A percentile compares a stretch with the other conserved stretches of the same genome.
Evolutionary conservation across 2,329 filamentous ascomycete species (phyloP).

Genomic region (Talaromyces piceae): DNA sequence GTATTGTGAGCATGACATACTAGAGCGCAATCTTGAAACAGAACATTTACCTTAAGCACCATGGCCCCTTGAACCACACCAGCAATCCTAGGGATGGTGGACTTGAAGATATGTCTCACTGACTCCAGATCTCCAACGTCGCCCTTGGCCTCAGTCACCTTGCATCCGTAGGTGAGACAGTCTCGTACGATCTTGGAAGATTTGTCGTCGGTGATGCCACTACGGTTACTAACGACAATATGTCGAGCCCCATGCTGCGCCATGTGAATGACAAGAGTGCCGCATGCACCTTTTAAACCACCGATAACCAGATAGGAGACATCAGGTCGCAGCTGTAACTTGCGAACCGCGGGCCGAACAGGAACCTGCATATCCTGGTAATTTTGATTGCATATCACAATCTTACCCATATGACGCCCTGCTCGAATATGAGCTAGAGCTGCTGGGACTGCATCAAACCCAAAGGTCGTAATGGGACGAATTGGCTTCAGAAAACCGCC

Average conservation of each 20-base stretch:
- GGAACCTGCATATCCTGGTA: background rate
- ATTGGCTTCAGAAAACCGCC: background rate
- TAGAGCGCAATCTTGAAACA: slow-evolving; percentile 15
- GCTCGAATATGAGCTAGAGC: background rate
- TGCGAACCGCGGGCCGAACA: background rate
- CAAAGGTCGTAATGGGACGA: background rate
- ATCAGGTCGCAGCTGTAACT: background rate
- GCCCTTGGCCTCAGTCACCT: background rate
- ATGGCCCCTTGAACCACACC: slow-evolving; percentile 19
- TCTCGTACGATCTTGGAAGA: background rate
- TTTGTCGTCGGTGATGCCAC: slow-evolving; percentile 10
- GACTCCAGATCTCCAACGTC: background rate
- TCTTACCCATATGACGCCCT: slow-evolving; percentile 1
- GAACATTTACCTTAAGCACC: slow-evolving; percentile 19
- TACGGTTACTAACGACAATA: slow-evolving; percentile 48
- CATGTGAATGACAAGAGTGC: slow-evolving; percentile 46
- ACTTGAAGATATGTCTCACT: background rate
- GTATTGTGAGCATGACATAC: background rate
- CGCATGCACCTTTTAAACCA: slow-evolving; percentile 51
- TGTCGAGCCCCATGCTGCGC: slow-evolving; percentile 44
- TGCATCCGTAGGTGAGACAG: background rate
- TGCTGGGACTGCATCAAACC: background rate
- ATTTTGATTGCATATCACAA: background rate
- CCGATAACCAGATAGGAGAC: slow-evolving; percentile 49
- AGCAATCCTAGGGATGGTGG: background rate